phyloP scores from a whole-genome alignment of 345 rosid species.

The Gossypium bickii region DNA sequence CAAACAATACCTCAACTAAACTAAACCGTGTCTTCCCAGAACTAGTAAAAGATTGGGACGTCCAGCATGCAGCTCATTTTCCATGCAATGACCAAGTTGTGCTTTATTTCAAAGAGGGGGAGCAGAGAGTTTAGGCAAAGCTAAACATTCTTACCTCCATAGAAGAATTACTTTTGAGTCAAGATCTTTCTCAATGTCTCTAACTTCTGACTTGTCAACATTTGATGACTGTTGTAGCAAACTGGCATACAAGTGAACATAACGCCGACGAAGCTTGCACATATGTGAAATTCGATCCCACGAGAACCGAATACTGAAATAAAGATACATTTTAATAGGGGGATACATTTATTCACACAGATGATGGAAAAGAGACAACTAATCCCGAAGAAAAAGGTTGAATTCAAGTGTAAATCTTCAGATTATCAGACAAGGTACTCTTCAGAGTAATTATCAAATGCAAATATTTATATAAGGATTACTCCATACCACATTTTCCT shows the following conservation, averaged over 20 bases:
- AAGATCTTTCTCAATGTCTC: conserved; percentile 89
- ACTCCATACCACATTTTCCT: conserved; percentile 69
- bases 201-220: conserved; percentile 47
- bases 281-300: conserved; percentile 82
- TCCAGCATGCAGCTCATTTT: not conserved
- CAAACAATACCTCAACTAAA: not conserved
- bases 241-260: conserved; percentile 79
- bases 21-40: not conserved
- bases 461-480: not conserved
- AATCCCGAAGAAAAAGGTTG: not conserved
- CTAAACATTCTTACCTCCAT: conserved; percentile 64
- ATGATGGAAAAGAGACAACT: not conserved
- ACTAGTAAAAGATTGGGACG: conserved; percentile 1
- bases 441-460: not conserved
- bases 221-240: conserved; percentile 65
- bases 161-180: conserved; percentile 91
- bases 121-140: conserved; percentile 7
- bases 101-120: not conserved
- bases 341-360: not conserved
- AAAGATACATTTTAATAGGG: conserved; percentile 1
- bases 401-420: conserved; percentile 6
- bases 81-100: not conserved
- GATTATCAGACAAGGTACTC: not conserved
- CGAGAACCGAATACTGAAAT: conserved; percentile 71
- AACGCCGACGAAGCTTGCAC: conserved; percentile 82